These are phyloP conservation scores for Raddia distichophylla DNA, from an alignment of 176 grass and related monocot species.

Conservation along the genomic window DNA sequence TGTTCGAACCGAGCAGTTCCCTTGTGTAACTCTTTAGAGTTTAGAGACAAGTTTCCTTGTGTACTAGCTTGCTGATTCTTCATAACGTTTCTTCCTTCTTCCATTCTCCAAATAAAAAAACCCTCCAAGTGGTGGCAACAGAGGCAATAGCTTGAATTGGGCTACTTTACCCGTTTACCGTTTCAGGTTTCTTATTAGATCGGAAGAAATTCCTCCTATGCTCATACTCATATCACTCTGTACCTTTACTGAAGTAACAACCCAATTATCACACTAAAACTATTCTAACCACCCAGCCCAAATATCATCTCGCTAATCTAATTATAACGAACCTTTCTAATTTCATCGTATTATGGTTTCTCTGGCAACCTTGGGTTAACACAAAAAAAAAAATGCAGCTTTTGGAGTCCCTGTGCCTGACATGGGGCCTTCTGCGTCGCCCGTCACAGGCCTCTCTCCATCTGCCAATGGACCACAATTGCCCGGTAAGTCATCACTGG, in stretches of 20 bases:
- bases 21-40: too few relatives aligned
- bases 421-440: constrained; percentile 48
- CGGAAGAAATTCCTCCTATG: not conserved
- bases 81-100: not conserved
- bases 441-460: constrained; percentile 38
- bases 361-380: not conserved
- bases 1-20: too few relatives aligned
- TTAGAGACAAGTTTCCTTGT: too few relatives aligned
- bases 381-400: constrained; percentile 31
- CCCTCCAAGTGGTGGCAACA: not conserved
- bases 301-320: not conserved
- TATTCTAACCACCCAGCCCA: not conserved
- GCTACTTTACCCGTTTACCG: not conserved
- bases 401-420: constrained; percentile 60
- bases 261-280: not conserved
- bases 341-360: not conserved
- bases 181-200: not conserved
- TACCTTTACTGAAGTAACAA: not conserved
- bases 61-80: not conserved
- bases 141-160: not conserved
- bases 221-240: not conserved
- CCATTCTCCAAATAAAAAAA: not conserved
- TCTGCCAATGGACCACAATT: constrained; percentile 41
- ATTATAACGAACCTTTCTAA: not conserved
- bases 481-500: constrained; percentile 40